Base-by-base conservation (phyloP, 129 eudicot genomes). In the Silybum marianum region DNA sequence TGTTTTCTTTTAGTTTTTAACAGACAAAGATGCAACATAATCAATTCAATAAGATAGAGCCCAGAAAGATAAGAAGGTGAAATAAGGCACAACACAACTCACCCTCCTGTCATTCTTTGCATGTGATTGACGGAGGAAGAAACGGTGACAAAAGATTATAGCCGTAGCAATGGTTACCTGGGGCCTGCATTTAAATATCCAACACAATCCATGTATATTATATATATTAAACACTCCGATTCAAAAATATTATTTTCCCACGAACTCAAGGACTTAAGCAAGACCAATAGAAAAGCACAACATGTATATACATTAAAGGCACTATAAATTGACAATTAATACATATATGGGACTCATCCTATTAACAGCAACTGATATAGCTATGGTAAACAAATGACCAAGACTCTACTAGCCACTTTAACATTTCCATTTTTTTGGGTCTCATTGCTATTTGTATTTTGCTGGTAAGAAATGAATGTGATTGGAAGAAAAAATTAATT, bases 161-260 rank as follows among this genome's bases (percentile, higher is more conserved):
- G 98, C 98, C 0, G 98, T 95, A 48, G 98, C 98, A 83, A 95
- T 95, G 54, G 98, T 95, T 34, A 95, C 98, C 94, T 95, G 98
- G 71, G 98, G 98, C 93, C 98, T 95, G 96, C 88, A 88, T 32
- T 62, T 60, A 69, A 62, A 78, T 77, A 70, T 48, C 39, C 74
- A 85, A 75, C 83, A 39, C 48, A 40, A 38, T n/a, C 74, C 72
- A 54, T 18, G 25, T 77, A 60, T 65, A 32, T 65, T 65, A 32
- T 65, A 74, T 62, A 75, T 67, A 75, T 68, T 32, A 28, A 48
- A 42, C 16, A 63, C 6, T 9, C 30, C 60, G 42, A 73, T 19
- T 26, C 21, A n/a, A 66, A 65, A 44, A 32, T 26, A 11, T 44
- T 51, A 66, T 19, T 40, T 63, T 9, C 16, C 67, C 71, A 11